Base-by-base conservation (phyloP, 306 rosid genomes). In the Inga laurina region DNA sequence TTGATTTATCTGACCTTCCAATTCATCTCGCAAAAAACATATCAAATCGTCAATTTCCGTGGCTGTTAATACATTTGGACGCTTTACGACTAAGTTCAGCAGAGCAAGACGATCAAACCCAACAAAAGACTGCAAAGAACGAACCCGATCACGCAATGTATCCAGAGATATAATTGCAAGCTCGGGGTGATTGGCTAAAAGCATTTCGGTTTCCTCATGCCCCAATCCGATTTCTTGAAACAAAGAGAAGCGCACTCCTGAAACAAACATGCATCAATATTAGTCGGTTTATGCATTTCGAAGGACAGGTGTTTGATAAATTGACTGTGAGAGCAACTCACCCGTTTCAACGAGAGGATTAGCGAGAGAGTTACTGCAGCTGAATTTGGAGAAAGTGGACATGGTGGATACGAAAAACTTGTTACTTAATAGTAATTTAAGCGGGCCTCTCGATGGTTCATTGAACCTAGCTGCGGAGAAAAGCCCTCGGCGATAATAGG, bases 151-250 rank as follows among this genome's bases (percentile, higher is more conserved):
- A 2, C 86, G 90, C 39, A 92, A 41, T 10, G 88, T 75, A 66
- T 90, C 88, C 35, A 88, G 19, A 21, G 89, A 61, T 0, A 79
- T 18, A 51, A 76, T 78, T 39, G 80, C 35, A 27, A 94, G 72
- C 41, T 81, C 82, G 18, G 90, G 87, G 51, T 86, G 77, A 82
- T 90, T 88, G 54, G 21, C 75, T 59, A 92, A 73, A 56, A 94
- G 80, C 7, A 52, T 7, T 72, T 83, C 78, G 0, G 79, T 66
- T 82, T 91, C 92, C 48, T 77, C 84, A 56, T 82, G 85, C 34
- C 72, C 44, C 15, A 94, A 71, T 16, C 93, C 98, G 4, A 92
- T 62, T 16, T 87, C 92, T 86, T 76, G 75, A 76, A 92, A 85
- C 32, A 92, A 81, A 46, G 95, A 77, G 64, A 88, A 21, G 7